Conservation (phyloP, 148 eudicot species). For the Polygonum aviculare region DNA sequence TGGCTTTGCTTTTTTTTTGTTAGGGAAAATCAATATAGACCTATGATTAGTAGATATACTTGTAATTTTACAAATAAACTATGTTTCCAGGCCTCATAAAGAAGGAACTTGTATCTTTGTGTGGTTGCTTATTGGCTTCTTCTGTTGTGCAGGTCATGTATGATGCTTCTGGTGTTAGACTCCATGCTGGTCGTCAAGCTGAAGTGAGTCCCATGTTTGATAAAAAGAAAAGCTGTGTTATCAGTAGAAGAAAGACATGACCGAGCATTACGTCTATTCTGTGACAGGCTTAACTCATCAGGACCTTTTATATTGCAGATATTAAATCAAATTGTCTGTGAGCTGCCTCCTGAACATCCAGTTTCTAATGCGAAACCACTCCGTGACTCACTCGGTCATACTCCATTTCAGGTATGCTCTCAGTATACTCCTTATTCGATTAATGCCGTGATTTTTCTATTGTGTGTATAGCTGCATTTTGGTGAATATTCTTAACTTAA, state of each 20-base stretch:
- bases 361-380: constrained; percentile 54
- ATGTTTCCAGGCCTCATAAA: neutral
- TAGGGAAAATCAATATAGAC: no score
- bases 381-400: constrained; percentile 65
- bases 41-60: neutral
- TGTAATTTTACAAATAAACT: neutral
- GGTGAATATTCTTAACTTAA: neutral
- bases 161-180: constrained; percentile 77
- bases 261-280: neutral
- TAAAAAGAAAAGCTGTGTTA: neutral
- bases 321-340: constrained; percentile 47
- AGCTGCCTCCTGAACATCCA: constrained; percentile 76
- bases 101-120: neutral
- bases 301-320: constrained; percentile 16
- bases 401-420: constrained; percentile 57
- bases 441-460: neutral
- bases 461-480: constrained; percentile 6
- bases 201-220: constrained; percentile 40
- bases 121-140: neutral
- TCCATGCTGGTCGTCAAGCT: constrained; percentile 89
- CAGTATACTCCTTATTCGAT: no score
- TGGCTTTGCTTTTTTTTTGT: no score
- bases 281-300: neutral
- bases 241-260: neutral
- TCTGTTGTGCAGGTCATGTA: constrained; percentile 49